These are phyloP conservation scores for Streptanthus diversifolius DNA, from an alignment of 345 rosid genomes.

Conservation along the genomic window DNA sequence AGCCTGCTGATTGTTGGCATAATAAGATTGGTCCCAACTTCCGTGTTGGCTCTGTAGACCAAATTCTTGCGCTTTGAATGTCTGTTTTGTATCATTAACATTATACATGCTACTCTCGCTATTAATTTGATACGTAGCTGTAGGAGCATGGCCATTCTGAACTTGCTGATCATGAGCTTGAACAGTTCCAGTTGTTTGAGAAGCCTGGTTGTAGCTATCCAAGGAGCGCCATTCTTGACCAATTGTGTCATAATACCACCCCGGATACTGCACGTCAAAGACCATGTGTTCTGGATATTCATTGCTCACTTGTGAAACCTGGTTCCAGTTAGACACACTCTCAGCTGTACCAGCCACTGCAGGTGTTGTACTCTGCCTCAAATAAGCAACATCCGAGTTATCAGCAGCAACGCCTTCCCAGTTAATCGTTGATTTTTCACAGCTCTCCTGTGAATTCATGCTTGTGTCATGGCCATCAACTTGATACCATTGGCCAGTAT, in stretches of 20 bases:
- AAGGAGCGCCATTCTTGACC: constrained; percentile 65
- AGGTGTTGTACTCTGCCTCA: constrained; percentile 60
- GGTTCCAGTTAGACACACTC: constrained; percentile 62
- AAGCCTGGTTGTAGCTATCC: constrained; percentile 62
- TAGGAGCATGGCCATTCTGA: constrained; percentile 51
- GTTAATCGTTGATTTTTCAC: constrained; percentile 35
- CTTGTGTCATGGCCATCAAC: constrained; percentile 44
- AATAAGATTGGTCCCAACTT: constrained; percentile 51
- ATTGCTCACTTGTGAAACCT: constrained; percentile 56
- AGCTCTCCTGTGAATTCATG: constrained; percentile 37
- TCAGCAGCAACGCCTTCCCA: constrained; percentile 44
- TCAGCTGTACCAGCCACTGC: constrained; percentile 47
- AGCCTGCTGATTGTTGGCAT: constrained; percentile 42
- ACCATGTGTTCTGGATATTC: constrained; percentile 88
- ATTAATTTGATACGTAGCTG: constrained; percentile 36
- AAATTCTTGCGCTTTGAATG: constrained; percentile 40
- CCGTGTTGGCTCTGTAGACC: constrained; percentile 42
- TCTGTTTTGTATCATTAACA: constrained; percentile 44
- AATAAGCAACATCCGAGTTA: constrained; percentile 50
- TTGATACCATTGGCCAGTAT: constrained; percentile 81
- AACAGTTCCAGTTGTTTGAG: constrained; percentile 39
- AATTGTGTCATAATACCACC: constrained; percentile 83
- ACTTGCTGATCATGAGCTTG: constrained; percentile 49
- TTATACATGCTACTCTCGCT: constrained; percentile 34
- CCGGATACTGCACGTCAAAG: constrained; percentile 90